Evolutionary conservation across 2,329 filamentous ascomycete species (phyloP), one percentile per base, ranked within the genome.

Genomic region (Zymoseptoria tritici): DNA sequence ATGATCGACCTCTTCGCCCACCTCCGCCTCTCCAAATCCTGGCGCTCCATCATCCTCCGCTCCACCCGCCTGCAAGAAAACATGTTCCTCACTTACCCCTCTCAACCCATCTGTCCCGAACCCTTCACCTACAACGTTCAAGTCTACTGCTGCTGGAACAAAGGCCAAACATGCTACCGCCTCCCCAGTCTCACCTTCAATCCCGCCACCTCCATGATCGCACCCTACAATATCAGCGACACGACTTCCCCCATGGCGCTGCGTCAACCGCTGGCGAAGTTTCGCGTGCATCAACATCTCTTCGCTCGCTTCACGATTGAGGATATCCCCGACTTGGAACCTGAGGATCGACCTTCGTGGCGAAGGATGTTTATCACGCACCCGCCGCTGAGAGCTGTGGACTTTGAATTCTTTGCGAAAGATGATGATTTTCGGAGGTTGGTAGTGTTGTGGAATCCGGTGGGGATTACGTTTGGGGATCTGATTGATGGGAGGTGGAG

Each of bases 381-480:
- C 26, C 61, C 61, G 20, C 56, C 61, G 21, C 19, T 61, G 8
- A 11, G 52, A 20, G 61, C 61, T 3, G 42, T 63, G 19, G 52
- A 52, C 29, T 36, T 60, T 20, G 56, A 56, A 13, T 60, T 60
- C 49, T 49, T 59, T 24, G 52, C 22, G 7, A 46, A 55, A 49
- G 54, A 50, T 9, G 56, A 56, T 49, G 56, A 56, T n/a, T 20
- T 50, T 9, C 53, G 59, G 9, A 54, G 56, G 4, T 29, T 31
- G 2, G 13, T 61, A 4, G 52, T 54, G 20, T 31, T 56, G 7
- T 58, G 31, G 16, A 58, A 58, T 51, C 59, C 59, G 11, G 21
- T 19, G 2, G 59, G 59, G 4, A 52, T 61, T 19, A 61, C 52
- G 46, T 56, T 61, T 56, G 59, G 59, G 24, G 53, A 58, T 56